These are phyloP conservation scores for Filosporella fistucella DNA, from an alignment of 495 filamentous ascomycete species.

Conservation along the genomic window DNA sequence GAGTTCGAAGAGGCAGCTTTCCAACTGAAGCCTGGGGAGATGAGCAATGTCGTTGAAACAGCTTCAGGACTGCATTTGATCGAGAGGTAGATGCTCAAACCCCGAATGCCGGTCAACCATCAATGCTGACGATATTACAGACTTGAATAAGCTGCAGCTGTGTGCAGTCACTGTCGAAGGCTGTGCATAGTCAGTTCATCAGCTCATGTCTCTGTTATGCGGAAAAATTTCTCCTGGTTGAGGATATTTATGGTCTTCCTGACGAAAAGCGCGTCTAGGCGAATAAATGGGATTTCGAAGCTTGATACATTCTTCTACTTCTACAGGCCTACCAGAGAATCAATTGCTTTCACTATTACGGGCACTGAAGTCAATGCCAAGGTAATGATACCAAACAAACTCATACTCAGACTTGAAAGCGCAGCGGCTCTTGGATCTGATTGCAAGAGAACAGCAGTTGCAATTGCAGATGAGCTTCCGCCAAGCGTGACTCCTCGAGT, in stretches of 20 bases:
- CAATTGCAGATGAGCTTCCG: slow-evolving; percentile 48
- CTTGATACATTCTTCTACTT: neutral
- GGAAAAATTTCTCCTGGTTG: neutral
- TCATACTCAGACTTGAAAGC: slow-evolving; percentile 48
- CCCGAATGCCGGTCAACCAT: too few species aligned
- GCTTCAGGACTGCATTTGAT: slow-evolving; percentile 96
- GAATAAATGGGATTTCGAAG: neutral
- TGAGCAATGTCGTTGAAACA: slow-evolving; percentile 82
- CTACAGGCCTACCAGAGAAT: slow-evolving; percentile 34
- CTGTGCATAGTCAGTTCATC: too few species aligned
- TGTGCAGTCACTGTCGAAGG: too few species aligned
- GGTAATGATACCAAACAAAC: slow-evolving; percentile 48
- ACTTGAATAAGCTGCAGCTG: too few species aligned
- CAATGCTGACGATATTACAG: too few species aligned
- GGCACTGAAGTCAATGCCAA: slow-evolving; percentile 47
- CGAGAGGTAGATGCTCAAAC: slow-evolving; percentile 78
- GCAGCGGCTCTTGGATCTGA: slow-evolving; percentile 50
- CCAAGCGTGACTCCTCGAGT: slow-evolving; percentile 50
- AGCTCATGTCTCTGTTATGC: too few species aligned
- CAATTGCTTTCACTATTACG: slow-evolving; percentile 29
- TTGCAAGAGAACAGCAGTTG: slow-evolving; percentile 43
- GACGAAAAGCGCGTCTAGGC: too few species aligned
- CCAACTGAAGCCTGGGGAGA: slow-evolving; percentile 74
- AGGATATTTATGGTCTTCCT: neutral
- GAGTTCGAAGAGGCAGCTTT: slow-evolving; percentile 97